Evolutionary conservation across 2,329 filamentous ascomycete genomes (phyloP).

Genomic region (Fusarium sp.): DNA sequence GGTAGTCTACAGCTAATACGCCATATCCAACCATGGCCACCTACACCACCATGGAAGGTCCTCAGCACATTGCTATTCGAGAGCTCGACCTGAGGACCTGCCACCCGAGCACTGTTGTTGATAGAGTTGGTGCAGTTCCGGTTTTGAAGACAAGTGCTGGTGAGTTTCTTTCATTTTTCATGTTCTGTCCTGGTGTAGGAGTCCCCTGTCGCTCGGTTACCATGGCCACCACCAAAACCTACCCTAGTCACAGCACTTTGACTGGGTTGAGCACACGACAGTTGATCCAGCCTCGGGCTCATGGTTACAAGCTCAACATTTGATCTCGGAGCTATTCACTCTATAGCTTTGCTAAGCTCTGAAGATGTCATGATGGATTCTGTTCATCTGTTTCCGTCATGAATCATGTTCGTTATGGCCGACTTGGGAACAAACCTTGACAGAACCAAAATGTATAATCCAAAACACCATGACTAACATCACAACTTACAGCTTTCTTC

Average conservation of each 20-base stretch:
- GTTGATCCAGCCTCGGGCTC: not conserved
- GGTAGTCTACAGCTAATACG: slow-evolving; percentile 24
- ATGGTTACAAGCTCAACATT: not conserved
- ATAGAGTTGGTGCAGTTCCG: slow-evolving; percentile 67
- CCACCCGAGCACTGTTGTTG: slow-evolving; percentile 60
- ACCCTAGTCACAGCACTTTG: slow-evolving; percentile 14
- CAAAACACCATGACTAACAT: slow-evolving; percentile 33
- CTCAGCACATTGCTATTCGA: slow-evolving; percentile 53
- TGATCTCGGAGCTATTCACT: not conserved
- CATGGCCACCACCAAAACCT: slow-evolving; percentile 30
- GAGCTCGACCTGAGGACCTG: slow-evolving; percentile 63
- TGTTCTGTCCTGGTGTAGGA: slow-evolving; percentile 21
- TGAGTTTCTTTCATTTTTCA: slow-evolving; percentile 53
- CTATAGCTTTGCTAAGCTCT: not conserved
- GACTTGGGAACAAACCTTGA: not conserved
- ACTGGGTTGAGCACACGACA: slow-evolving; percentile 15
- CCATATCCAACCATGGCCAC: slow-evolving; percentile 22
- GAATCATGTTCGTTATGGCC: not conserved
- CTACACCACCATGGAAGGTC: slow-evolving; percentile 42
- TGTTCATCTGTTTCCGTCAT: not conserved
- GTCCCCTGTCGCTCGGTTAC: slow-evolving; percentile 35
- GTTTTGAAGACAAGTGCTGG: slow-evolving; percentile 70
- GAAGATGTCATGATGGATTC: not conserved
- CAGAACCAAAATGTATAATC: not conserved
- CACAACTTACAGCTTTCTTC: slow-evolving; percentile 74